Conservation (phyloP, 2,329 filamentous ascomycete species). For the Cladophialophora psammophila region DNA sequence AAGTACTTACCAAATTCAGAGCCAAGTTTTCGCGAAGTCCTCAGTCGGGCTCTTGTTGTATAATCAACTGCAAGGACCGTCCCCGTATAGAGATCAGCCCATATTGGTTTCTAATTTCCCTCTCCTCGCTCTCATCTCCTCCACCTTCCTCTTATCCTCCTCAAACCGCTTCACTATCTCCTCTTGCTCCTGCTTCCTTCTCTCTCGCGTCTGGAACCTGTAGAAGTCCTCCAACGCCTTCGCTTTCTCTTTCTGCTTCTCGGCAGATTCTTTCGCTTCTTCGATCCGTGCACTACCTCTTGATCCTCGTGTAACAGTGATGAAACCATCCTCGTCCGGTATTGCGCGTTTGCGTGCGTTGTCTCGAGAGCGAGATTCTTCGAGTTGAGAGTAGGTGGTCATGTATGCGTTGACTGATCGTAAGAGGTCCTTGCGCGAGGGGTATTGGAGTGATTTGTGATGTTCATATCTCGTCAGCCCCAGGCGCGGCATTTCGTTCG, state of each 20-base stretch:
- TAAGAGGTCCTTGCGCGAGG: conserved; percentile 71
- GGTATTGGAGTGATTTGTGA: conserved; percentile 76
- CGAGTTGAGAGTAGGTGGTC: conserved; percentile 72
- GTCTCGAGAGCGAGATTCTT: conserved; percentile 70
- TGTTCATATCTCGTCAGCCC: conserved; percentile 63
- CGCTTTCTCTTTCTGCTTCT: conserved; percentile 67
- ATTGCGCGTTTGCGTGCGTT: conserved; percentile 72
- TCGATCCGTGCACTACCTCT: conserved; percentile 74
- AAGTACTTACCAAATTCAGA: neutral
- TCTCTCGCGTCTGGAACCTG: conserved; percentile 81
- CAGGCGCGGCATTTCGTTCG: conserved; percentile 56
- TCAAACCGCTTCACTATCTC: conserved; percentile 76
- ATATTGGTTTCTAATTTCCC: conserved; percentile 61
- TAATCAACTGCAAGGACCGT: neutral
- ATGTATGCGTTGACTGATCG: conserved; percentile 84
- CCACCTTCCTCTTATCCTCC: conserved; percentile 75
- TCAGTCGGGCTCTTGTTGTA: conserved; percentile 2
- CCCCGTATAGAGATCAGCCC: neutral
- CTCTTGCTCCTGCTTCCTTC: conserved; percentile 75
- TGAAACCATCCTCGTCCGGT: conserved; percentile 93
- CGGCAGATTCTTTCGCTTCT: conserved; percentile 68
- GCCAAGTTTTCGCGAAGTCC: neutral
- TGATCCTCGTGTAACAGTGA: conserved; percentile 85
- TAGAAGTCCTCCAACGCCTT: conserved; percentile 77
- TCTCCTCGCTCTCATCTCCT: conserved; percentile 72